Base-by-base conservation (phyloP, 179 eudicot species). In the Dionaea muscipula region DNA sequence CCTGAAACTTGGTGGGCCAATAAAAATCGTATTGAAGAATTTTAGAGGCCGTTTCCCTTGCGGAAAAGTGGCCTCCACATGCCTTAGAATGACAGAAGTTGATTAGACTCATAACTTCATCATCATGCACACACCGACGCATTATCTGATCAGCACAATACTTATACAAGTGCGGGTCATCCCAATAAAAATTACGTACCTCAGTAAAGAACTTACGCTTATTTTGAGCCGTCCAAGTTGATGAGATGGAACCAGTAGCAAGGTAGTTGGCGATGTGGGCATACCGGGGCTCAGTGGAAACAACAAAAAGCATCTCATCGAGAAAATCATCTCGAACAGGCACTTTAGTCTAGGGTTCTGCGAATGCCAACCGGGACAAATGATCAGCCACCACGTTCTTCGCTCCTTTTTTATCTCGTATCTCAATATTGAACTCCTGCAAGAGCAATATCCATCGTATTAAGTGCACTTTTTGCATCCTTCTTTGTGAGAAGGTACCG, bases 121-220 rank as follows among this genome's bases (percentile, higher is more conserved):
- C 31, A 4, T 8, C 39, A 7, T 16, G 55, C 15, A 51, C 39
- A 9, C 37, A 27, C 26, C 39, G 4, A 4, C 15, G 24, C 1
- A 24, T 24, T 15, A 15, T 39, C n/a, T 26, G 55, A n/a, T 51
- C 39, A 2, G 22, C 22, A 17, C 22, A 51, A 18, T 45, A 12
- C 22, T 45, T 45, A 4, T n/a, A 45, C 8, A 45, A 21, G 22
- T 45, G 19, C 2, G 55, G 55, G 14, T 51, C 39, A 51, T 51
- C 39, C 55, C 39, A 28, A 5, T n/a, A 0, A 21, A 3, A 45
- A 45, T 45, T 18, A 5, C 10, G 6, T 8, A 5, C 39, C 39
- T 26, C 31, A 23, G 31, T 0, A 5, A 17, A 7, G 19, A 33
- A 33, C 12, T 33, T 47, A 10, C 19, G 6, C 6, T 22, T 21